These are phyloP conservation scores for Saccharomycopsis selenospora DNA, from an alignment of 805 yeast genomes.

Conservation along the genomic window DNA sequence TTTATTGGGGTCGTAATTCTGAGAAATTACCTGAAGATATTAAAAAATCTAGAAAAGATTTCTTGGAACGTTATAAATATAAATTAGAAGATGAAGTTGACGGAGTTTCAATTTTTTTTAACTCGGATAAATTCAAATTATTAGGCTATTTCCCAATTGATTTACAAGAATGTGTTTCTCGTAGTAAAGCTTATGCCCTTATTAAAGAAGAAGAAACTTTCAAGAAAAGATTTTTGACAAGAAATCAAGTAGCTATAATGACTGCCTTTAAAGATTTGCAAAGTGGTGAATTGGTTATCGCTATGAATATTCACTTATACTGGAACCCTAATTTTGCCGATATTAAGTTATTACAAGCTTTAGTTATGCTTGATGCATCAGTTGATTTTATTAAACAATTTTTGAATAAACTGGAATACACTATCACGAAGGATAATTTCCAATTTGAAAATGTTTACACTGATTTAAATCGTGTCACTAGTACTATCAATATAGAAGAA, in stretches of 20 bases:
- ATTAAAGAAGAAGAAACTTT: slow-evolving; percentile 20
- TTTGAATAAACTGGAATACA: slow-evolving; percentile 18
- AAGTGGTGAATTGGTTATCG: slow-evolving; percentile 28
- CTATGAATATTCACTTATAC: slow-evolving; percentile 39
- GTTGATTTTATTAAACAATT: slow-evolving; percentile 22
- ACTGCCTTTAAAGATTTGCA: slow-evolving; percentile 30
- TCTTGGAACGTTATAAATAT: slow-evolving; percentile 23
- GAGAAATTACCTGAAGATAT: background rate
- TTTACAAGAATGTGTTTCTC: background rate
- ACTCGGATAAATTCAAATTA: slow-evolving; percentile 29
- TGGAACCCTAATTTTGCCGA: slow-evolving; percentile 40
- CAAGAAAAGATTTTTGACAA: slow-evolving; percentile 28
- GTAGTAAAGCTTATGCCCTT: background rate
- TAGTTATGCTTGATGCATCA: slow-evolving; percentile 25
- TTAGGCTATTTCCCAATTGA: background rate
- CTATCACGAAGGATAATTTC: slow-evolving; percentile 1
- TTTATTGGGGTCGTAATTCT: slow-evolving; percentile 30
- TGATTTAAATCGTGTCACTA: background rate
- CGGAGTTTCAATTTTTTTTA: slow-evolving; percentile 39
- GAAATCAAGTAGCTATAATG: slow-evolving; percentile 39
- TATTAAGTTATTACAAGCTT: slow-evolving; percentile 36
- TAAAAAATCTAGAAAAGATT: background rate
- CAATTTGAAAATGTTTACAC: background rate
- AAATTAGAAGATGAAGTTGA: slow-evolving; percentile 32
- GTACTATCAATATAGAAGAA: background rate